Conservation (phyloP, 805 yeast genomes). For the Wickerhamiella brachini region DNA sequence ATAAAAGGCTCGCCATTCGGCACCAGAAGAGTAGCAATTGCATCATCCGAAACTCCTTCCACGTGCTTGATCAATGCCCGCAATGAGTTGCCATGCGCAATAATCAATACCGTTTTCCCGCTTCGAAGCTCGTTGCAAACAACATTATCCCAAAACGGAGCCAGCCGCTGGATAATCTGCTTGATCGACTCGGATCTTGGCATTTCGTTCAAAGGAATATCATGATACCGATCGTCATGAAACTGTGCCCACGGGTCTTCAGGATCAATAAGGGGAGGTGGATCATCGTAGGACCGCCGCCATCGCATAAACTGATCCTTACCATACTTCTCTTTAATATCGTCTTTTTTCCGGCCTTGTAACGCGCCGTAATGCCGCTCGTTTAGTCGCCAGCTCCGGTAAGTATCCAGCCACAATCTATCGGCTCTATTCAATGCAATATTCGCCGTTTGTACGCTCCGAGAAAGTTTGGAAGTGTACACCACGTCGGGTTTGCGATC, state of each 20-base stretch:
- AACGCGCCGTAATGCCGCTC: constrained; percentile 98
- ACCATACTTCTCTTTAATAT: constrained; percentile 72
- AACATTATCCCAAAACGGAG: constrained; percentile 91
- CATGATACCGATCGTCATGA: constrained; percentile 72
- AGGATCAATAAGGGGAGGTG: constrained; percentile 81
- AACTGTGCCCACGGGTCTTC: constrained; percentile 71
- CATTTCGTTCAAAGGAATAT: constrained; percentile 67
- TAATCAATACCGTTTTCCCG: constrained; percentile 79
- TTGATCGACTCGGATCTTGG: constrained; percentile 92
- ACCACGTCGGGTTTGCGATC: constrained; percentile 70
- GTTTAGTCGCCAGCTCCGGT: constrained; percentile 93
- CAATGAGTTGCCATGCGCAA: constrained; percentile 97
- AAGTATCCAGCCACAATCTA: constrained; percentile 77
- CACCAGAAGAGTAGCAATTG: constrained; percentile 83
- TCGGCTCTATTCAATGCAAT: constrained; percentile 79
- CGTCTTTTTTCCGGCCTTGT: constrained; percentile 97
- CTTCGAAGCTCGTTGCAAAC: constrained; percentile 67
- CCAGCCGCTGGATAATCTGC: constrained; percentile 84
- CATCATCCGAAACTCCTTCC: constrained; percentile 81
- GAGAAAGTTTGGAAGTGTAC: constrained; percentile 78
- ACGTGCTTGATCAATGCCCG: constrained; percentile 91
- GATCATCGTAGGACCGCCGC: constrained; percentile 94
- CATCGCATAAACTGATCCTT: constrained; percentile 82
- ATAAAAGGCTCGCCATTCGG: constrained; percentile 98
- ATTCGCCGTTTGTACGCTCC: constrained; percentile 96